Percentiles rank a stretch among this genome's conserved stretches.
Conservation (phyloP, 78 protist genomes). For the Dictyostelium capitatum region DNA sequence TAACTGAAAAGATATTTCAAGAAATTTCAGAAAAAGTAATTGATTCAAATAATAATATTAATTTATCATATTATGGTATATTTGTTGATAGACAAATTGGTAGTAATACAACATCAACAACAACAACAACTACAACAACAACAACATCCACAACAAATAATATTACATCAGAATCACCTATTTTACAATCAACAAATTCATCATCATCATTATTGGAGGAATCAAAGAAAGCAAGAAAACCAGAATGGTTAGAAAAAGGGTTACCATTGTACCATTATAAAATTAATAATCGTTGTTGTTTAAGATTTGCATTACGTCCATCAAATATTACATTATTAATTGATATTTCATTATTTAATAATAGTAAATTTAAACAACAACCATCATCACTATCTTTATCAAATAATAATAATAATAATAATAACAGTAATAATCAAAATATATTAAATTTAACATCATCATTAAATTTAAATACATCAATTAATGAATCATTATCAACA, state of each 20-base stretch:
- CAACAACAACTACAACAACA: neutral
- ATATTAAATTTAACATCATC: neutral
- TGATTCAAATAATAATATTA: slow-evolving; percentile 49
- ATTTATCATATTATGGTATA: slow-evolving; percentile 56
- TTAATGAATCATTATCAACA: neutral
- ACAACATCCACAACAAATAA: neutral
- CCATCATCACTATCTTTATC: neutral
- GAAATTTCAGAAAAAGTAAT: slow-evolving; percentile 74
- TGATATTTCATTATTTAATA: slow-evolving; percentile 30
- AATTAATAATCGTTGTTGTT: slow-evolving; percentile 63
- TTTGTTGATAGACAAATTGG: slow-evolving; percentile 60
- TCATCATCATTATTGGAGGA: neutral
- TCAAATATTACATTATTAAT: slow-evolving; percentile 27
- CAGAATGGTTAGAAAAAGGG: slow-evolving; percentile 73
- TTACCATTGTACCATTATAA: slow-evolving; percentile 63
- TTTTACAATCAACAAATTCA: neutral
- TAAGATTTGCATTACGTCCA: slow-evolving; percentile 72
- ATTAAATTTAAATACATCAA: neutral
- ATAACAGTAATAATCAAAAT: neutral
- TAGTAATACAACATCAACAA: neutral
- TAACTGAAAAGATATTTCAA: slow-evolving; percentile 58
- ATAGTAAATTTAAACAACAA: neutral
- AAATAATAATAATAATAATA: neutral
- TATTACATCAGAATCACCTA: neutral
- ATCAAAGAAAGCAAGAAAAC: slow-evolving; percentile 18